phyloP scores from a whole-genome alignment of 1,284 basidiomycete species.

The Ceratobasidium sp. region DNA sequence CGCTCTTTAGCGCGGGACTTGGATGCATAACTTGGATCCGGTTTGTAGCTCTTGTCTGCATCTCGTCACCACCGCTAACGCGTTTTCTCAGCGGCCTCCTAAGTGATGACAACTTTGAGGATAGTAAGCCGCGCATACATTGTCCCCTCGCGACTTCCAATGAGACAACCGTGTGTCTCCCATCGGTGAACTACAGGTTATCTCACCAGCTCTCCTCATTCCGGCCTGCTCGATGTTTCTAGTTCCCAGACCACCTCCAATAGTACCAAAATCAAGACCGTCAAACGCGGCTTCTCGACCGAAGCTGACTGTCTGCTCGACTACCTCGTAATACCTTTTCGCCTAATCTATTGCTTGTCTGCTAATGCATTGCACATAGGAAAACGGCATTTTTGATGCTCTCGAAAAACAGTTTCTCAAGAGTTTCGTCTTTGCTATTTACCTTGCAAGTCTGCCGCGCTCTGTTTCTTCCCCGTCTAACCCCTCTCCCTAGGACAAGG shows the following conservation, averaged over 20 bases:
- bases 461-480: background rate
- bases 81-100: constrained; percentile 49
- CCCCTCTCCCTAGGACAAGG: constrained; percentile 41
- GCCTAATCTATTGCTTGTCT: background rate
- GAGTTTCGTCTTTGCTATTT: constrained; percentile 53
- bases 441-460: constrained; percentile 47
- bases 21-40: constrained; percentile 51
- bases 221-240: background rate
- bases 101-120: constrained; percentile 50
- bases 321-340: constrained; percentile 50
- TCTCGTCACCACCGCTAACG: background rate
- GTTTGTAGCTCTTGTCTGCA: constrained; percentile 36
- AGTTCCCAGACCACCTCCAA: constrained; percentile 33
- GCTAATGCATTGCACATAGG: constrained; percentile 37
- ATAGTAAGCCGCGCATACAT: constrained; percentile 46
- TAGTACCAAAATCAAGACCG: constrained; percentile 50
- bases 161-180: background rate
- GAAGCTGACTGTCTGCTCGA: constrained; percentile 52
- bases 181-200: constrained; percentile 26
- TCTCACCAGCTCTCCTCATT: background rate
- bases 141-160: constrained; percentile 14
- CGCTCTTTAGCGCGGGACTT: constrained; percentile 49
- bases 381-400: constrained; percentile 49
- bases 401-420: constrained; percentile 49
- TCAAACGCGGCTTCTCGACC: constrained; percentile 48